These are phyloP conservation scores for Exophiala xenobiotica DNA, from an alignment of 2,329 filamentous ascomycete genomes.

Conservation along the genomic window DNA sequence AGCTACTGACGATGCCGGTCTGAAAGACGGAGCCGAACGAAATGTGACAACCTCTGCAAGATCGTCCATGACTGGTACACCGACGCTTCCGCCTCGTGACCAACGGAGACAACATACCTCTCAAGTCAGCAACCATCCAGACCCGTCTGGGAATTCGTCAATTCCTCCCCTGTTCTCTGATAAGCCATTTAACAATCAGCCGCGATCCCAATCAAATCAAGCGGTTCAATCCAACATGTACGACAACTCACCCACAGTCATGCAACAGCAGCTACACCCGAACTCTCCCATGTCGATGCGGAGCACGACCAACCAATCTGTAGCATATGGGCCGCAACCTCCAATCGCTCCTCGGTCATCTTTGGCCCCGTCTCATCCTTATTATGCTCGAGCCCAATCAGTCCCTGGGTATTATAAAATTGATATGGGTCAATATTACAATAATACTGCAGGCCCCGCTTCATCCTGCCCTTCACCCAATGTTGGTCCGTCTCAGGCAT, in stretches of 20 bases:
- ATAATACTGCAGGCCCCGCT: not conserved
- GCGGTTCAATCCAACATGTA: not conserved
- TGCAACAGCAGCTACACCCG: constrained; percentile 6
- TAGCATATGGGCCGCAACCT: not conserved
- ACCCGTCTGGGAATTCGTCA: not conserved
- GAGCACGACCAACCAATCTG: not conserved
- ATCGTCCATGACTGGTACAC: not conserved
- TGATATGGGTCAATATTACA: constrained; percentile 1
- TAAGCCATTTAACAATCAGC: constrained; percentile 3
- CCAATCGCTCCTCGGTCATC: constrained; percentile 2
- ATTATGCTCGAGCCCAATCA: constrained; percentile 5
- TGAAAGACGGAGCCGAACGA: constrained; percentile 7
- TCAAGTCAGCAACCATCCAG: not conserved
- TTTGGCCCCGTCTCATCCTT: not conserved
- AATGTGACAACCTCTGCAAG: not conserved
- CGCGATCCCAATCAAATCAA: constrained; percentile 1
- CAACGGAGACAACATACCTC: not conserved
- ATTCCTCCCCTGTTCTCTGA: constrained; percentile 21
- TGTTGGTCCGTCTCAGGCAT: not conserved
- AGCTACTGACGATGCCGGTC: constrained; percentile 17
- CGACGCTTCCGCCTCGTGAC: not conserved
- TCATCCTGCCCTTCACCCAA: not conserved
- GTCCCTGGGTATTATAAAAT: constrained; percentile 16
- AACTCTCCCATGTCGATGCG: not conserved
- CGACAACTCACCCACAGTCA: not conserved